Base-by-base conservation (phyloP, 2,329 filamentous ascomycete species). In the Paraphoma chrysanthemicola region DNA sequence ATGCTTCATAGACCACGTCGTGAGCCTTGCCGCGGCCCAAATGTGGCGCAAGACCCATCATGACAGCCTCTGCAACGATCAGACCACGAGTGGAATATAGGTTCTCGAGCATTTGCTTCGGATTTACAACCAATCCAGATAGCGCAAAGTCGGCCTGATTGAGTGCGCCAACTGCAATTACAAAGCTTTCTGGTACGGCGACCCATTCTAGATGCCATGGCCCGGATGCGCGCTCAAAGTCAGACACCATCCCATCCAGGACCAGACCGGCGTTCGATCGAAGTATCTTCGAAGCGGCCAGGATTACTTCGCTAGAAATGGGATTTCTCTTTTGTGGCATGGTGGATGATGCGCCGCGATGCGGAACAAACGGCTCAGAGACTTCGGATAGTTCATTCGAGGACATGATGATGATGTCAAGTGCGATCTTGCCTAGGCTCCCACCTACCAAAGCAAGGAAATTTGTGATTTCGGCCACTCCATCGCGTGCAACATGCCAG, bases 181-280 rank as follows among this genome's bases (percentile, higher is more conserved):
- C 80, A 56, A 86, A 87, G 43, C 79, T 81, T 51, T 83, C 80
- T 0, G 84, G 84, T 0, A 86, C 69, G 9, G 84, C 83, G 3
- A 82, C 79, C 84, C 84, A 87, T 61, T 87, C 84, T 7, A 86
- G 70, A 70, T 86, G 84, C 85, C 84, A 86, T 0, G 84, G 84
- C 0, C 85, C 84, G 8, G 81, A 84, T 0, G 83, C 83, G 1
- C 85, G 80, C 66, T 86, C 85, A 49, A 86, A 86, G 57, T 86
- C 84, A 0, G 79, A 79, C 0, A 86, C 81, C 84, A 86, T 86
- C 1, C 78, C 83, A 59, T 86, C 84, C 1, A 86, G 77, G 0
- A 81, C 81, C 3, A 86, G 71, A 0, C 80, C 76, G 0, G 84
- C 83, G 51, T 86, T 81, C 0, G 82, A 79, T 5, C 83, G 77